These are phyloP conservation scores for Microbotryomycetes sp. DNA, from an alignment of 1,284 basidiomycete genomes.

Conservation along the genomic window DNA sequence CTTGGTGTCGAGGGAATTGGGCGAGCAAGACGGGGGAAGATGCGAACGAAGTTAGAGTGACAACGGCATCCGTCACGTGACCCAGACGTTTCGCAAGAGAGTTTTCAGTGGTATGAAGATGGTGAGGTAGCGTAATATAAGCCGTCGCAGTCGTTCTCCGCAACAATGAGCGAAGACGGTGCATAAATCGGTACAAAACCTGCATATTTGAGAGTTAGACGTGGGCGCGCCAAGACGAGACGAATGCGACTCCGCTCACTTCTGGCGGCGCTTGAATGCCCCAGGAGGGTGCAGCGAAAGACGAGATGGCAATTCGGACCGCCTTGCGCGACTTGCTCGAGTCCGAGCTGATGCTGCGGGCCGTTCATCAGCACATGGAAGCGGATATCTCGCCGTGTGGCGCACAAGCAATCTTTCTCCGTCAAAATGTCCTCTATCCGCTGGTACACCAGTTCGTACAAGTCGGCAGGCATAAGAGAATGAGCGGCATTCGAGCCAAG, in stretches of 20 bases:
- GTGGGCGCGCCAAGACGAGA: not conserved
- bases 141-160: constrained; percentile 53
- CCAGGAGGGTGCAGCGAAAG: constrained; percentile 29
- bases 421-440: constrained; percentile 8
- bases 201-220: not conserved
- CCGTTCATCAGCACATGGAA: not conserved
- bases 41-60: constrained; percentile 70
- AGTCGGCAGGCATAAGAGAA: not conserved
- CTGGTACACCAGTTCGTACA: constrained; percentile 16
- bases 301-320: constrained; percentile 30
- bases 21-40: constrained; percentile 58
- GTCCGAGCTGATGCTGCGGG: not conserved
- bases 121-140: constrained; percentile 55
- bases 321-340: constrained; percentile 9
- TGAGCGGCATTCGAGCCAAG: not conserved
- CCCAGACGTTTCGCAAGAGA: constrained; percentile 67
- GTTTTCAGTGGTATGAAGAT: constrained; percentile 34
- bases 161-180: constrained; percentile 57
- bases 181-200: constrained; percentile 57
- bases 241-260: not conserved
- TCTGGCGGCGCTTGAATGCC: not conserved
- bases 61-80: constrained; percentile 66
- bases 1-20: constrained; percentile 74
- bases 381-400: not conserved
- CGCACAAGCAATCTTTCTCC: constrained; percentile 13